These are phyloP conservation scores for Poa pratensis DNA, from an alignment of 176 grass and related monocot genomes.

Conservation along the genomic window DNA sequence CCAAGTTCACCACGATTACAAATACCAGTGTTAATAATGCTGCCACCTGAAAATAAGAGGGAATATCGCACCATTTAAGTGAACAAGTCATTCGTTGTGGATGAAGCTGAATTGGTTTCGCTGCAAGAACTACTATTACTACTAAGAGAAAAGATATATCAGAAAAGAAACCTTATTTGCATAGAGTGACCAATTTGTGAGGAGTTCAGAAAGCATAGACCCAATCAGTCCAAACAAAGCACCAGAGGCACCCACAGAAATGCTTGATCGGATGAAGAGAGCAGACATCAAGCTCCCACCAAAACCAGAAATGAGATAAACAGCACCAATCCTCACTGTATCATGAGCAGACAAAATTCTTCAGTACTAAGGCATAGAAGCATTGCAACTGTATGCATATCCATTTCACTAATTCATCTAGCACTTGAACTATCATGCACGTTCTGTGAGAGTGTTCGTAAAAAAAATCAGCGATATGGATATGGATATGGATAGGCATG, in stretches of 20 bases:
- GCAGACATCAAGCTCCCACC: constrained; percentile 85
- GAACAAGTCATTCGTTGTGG: not conserved
- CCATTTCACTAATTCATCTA: not conserved
- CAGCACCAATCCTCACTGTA: constrained; percentile 67
- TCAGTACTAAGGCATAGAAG: not conserved
- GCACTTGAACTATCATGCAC: not conserved
- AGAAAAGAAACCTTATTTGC: constrained; percentile 72
- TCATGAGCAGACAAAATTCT: constrained; percentile 9
- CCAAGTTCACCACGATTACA: constrained; percentile 74
- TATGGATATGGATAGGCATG: not conserved
- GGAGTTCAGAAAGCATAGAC: constrained; percentile 91
- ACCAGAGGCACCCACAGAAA: constrained; percentile 90
- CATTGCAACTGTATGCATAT: constrained; percentile 1
- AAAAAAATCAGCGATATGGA: constrained; percentile 8
- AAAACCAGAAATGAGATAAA: constrained; percentile 80
- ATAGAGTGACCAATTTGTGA: constrained; percentile 95
- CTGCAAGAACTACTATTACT: not conserved
- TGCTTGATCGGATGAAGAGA: constrained; percentile 71
- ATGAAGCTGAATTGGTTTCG: not conserved
- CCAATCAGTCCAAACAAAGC: constrained; percentile 89
- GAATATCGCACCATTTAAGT: constrained; percentile 16
- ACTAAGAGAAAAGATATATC: not conserved
- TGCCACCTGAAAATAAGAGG: constrained; percentile 54
- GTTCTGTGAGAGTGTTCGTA: not conserved
- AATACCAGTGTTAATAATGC: constrained; percentile 61